Percentiles rank a stretch among this genome's conserved stretches.
phyloP scores from a whole-genome alignment of 345 rosid genomes.

The Gossypium arboreum region DNA sequence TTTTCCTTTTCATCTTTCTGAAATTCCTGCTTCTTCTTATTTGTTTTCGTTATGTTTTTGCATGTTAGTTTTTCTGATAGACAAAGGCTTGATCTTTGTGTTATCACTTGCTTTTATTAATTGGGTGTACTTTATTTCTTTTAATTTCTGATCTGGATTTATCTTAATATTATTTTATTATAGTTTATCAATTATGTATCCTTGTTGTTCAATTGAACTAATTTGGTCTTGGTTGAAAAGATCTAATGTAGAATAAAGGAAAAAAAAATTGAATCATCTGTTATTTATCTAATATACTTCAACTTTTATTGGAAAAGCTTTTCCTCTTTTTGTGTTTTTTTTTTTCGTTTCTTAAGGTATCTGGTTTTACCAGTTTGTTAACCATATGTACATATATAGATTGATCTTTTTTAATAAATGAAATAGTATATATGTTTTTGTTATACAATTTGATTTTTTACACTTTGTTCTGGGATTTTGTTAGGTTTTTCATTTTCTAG shows the following conservation, averaged over 20 bases:
- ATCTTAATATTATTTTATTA: not conserved
- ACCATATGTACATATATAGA: not conserved
- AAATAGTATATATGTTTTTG: not conserved
- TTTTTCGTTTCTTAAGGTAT: no score
- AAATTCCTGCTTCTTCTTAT: not conserved
- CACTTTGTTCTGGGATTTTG: slow-evolving; percentile 6
- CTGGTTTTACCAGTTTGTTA: no score
- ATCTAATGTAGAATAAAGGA: not conserved
- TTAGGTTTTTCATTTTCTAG: slow-evolving; percentile 18
- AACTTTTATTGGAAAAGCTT: not conserved
- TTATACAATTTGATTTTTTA: not conserved
- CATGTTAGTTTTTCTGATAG: slow-evolving; percentile 3
- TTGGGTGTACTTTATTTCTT: not conserved
- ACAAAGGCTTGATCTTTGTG: slow-evolving; percentile 8
- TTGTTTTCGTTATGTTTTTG: not conserved
- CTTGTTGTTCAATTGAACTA: not conserved
- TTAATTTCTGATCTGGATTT: not conserved
- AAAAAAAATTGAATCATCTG: not conserved
- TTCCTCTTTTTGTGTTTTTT: no score
- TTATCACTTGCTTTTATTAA: not conserved
- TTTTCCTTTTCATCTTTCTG: not conserved
- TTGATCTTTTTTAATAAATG: not conserved
- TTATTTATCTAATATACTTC: not conserved
- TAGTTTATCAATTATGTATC: not conserved
- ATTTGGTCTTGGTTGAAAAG: not conserved